Evolutionary conservation across 78 protist species (phyloP).

Genomic region (Speleostelium caveatum): DNA sequence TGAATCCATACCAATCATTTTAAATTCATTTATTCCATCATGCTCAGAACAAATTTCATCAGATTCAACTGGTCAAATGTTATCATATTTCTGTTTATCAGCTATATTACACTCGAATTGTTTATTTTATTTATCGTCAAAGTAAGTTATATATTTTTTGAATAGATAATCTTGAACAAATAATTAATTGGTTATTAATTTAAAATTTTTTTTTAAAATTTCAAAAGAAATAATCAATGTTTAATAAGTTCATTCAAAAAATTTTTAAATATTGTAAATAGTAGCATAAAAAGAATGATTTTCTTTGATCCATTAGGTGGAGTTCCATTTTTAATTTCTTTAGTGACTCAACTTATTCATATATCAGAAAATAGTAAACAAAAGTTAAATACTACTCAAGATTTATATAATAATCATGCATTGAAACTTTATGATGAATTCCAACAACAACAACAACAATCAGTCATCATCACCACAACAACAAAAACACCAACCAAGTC

Average conservation of each 20-base stretch:
- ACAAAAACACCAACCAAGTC: not conserved
- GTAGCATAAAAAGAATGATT: conserved; percentile 27
- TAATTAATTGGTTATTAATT: not conserved
- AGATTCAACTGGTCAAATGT: conserved; percentile 8
- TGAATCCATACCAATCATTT: conserved; percentile 53
- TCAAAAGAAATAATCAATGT: conserved; percentile 6
- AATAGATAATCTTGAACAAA: not conserved
- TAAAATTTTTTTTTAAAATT: not conserved
- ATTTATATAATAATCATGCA: no score
- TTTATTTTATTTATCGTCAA: no score
- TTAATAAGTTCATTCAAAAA: conserved; percentile 7
- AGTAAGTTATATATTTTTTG: not conserved
- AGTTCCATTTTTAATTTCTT: conserved; percentile 7
- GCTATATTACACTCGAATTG: conserved; percentile 22
- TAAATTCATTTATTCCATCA: conserved; percentile 59
- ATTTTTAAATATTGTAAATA: conserved; percentile 7
- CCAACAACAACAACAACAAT: not conserved
- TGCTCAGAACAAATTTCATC: conserved; percentile 32
- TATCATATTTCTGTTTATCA: conserved; percentile 18
- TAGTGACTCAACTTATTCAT: conserved; percentile 37
- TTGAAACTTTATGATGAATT: not conserved
- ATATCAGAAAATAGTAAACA: not conserved
- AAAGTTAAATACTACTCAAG: not conserved
- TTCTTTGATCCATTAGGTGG: not conserved
- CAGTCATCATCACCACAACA: not conserved